Evolutionary conservation across 2,329 filamentous ascomycete genomes (phyloP), one percentile per base, ranked within the genome.

Genomic region (Monilinia fructicola): DNA sequence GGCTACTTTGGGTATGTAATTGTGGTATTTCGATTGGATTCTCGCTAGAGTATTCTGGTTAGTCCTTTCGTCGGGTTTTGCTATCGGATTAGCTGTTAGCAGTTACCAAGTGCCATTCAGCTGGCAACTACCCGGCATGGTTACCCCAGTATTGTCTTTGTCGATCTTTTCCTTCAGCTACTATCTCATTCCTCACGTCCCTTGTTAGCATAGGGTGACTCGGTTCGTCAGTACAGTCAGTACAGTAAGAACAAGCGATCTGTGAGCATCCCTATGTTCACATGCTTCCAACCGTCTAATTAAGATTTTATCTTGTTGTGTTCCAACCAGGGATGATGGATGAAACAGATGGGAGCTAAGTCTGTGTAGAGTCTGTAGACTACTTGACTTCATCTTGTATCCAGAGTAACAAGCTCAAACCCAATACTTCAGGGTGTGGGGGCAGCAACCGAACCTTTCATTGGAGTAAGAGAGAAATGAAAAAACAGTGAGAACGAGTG

Each of bases 91-190:
- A 23, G n/a, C 21, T 42, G 5, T 16, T 42, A 42, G 40, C 12
- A 16, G 16, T 61, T 61, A 58, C 56, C 56, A 16, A 50, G 28
- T 60, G 56, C 55, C 54, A 65, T 59, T 61, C 64, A 65, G 64
- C 54, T 65, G 35, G 63, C 54, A 46, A 65, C 50, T 26, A 7
- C 10, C 26, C 31, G 18, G 23, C 63, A 50, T 48, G 62, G 62
- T 11, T 65, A 16, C 35, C 63, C 62, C 42, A 42, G 61, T 54
- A 10, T 26, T 0, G 12, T 3, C 14, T 14, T 46, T 64, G 54
- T 50, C 9, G 54, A 64, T 58, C 53, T 14, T 11, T 58, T 42
- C 48, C 35, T 12, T 48, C 21, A 9, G 2, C 14, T 54, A 54
- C 12, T 16, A 46, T 31, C 23, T 14, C 11, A 56, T 21, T 21